Evolutionary conservation across 2,329 filamentous ascomycete genomes (phyloP).

Genomic region (Periconia digitata): DNA sequence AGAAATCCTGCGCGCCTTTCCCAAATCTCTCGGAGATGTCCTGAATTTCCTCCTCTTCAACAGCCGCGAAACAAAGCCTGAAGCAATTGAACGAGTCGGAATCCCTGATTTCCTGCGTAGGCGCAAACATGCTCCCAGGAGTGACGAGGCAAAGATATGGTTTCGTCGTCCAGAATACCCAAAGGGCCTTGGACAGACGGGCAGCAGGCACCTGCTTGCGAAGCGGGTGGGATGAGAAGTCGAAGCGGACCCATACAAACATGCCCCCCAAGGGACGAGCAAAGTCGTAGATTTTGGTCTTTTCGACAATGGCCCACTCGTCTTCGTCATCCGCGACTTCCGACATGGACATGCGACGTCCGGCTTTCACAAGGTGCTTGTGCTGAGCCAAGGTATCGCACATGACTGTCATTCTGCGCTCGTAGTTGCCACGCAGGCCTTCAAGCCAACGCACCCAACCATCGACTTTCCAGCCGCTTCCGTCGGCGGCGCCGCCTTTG

Average conservation of each 20-base stretch:
- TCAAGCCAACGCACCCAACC: conserved; percentile 93
- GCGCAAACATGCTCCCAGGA: conserved; percentile 74
- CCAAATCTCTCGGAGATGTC: conserved; percentile 65
- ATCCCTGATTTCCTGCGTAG: conserved; percentile 61
- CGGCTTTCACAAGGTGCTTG: conserved; percentile 65
- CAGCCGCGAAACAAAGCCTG: conserved; percentile 82
- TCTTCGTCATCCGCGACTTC: conserved; percentile 45
- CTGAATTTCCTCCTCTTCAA: conserved; percentile 69
- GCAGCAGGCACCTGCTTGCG: conserved; percentile 57
- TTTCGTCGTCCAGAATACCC: conserved; percentile 69
- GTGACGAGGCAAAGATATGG: conserved; percentile 70
- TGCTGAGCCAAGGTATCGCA: conserved; percentile 70
- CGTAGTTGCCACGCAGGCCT: conserved; percentile 80
- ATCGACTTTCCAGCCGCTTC: conserved; percentile 72
- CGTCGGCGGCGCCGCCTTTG: conserved; percentile 50
- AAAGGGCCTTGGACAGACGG: conserved; percentile 65
- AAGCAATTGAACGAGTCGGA: conserved; percentile 70
- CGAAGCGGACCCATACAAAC: conserved; percentile 82
- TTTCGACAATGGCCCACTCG: conserved; percentile 76
- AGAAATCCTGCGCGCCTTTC: conserved; percentile 72
- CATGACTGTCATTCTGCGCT: conserved; percentile 82
- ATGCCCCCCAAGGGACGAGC: conserved; percentile 83
- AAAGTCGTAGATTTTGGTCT: conserved; percentile 74
- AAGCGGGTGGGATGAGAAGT: conserved; percentile 74
- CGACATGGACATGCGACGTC: conserved; percentile 43